Conservation (phyloP, 345 rosid genomes). For the Draba incana region DNA sequence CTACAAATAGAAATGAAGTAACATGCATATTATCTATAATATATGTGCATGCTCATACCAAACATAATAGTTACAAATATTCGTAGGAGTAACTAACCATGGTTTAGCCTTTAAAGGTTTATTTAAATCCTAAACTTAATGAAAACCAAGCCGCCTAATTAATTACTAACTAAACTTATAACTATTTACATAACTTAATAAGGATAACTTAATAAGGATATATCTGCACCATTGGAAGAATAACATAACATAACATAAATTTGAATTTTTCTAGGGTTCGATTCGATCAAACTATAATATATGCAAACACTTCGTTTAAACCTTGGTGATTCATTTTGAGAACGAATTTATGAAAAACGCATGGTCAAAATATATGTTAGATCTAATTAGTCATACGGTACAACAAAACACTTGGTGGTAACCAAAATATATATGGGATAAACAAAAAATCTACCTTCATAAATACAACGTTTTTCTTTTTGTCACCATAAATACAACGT, state of each 20-base stretch:
- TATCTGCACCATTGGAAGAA: background rate
- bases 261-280: background rate
- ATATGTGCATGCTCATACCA: constrained; percentile 35
- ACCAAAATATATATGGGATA: background rate
- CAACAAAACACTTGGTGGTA: background rate
- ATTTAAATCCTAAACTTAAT: background rate
- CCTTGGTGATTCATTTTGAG: background rate
- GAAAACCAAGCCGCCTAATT: constrained; percentile 4
- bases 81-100: constrained; percentile 28
- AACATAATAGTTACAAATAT: background rate
- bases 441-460: background rate
- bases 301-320: background rate
- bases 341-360: background rate
- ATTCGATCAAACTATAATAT: background rate
- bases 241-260: background rate
- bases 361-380: background rate
- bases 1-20: constrained; percentile 28
- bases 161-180: background rate
- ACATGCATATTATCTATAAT: constrained; percentile 26
- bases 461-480: background rate
- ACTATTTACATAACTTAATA: background rate
- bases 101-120: constrained; percentile 19
- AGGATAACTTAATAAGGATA: background rate
- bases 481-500: background rate
- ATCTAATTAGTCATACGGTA: background rate